A percentile compares a stretch with the other conserved stretches of the same genome.
These are phyloP conservation scores for Favolaschia claudopus DNA, from an alignment of 768 basidiomycete genomes.

Conservation along the genomic window DNA sequence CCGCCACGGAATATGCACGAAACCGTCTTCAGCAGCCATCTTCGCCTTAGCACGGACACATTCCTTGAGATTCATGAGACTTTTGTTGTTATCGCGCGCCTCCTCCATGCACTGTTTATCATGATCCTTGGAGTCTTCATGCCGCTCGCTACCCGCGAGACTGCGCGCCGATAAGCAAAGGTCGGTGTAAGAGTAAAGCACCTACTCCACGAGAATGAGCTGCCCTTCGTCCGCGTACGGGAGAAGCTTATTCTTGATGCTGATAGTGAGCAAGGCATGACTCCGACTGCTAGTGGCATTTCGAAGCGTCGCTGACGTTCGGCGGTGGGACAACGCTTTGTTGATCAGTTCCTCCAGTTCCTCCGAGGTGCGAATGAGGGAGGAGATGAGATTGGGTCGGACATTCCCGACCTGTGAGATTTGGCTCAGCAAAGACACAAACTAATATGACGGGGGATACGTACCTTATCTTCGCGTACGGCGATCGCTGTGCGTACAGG, in stretches of 20 bases:
- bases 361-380: slow-evolving; percentile 34
- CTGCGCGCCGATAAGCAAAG: slow-evolving; percentile 23
- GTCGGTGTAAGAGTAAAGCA: neutral
- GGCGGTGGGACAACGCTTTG: slow-evolving; percentile 34
- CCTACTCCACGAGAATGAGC: slow-evolving; percentile 45
- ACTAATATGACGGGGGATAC: neutral
- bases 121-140: slow-evolving; percentile 45
- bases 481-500: slow-evolving; percentile 35
- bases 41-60: slow-evolving; percentile 46
- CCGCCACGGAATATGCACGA: slow-evolving; percentile 46
- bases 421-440: neutral
- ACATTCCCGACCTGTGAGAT: slow-evolving; percentile 33
- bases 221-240: slow-evolving; percentile 44
- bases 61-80: slow-evolving; percentile 45
- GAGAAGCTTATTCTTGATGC: slow-evolving; percentile 40
- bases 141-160: slow-evolving; percentile 44
- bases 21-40: slow-evolving; percentile 43
- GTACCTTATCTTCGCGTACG: slow-evolving; percentile 42
- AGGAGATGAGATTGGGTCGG: slow-evolving; percentile 36
- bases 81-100: slow-evolving; percentile 44
- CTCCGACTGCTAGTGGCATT: slow-evolving; percentile 43
- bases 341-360: slow-evolving; percentile 42
- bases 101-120: slow-evolving; percentile 44
- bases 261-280: slow-evolving; percentile 43
- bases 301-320: slow-evolving; percentile 37